Evolutionary conservation across 768 basidiomycete species (phyloP), one percentile per base, ranked within the genome.

Genomic region (Lentinus brumalis): DNA sequence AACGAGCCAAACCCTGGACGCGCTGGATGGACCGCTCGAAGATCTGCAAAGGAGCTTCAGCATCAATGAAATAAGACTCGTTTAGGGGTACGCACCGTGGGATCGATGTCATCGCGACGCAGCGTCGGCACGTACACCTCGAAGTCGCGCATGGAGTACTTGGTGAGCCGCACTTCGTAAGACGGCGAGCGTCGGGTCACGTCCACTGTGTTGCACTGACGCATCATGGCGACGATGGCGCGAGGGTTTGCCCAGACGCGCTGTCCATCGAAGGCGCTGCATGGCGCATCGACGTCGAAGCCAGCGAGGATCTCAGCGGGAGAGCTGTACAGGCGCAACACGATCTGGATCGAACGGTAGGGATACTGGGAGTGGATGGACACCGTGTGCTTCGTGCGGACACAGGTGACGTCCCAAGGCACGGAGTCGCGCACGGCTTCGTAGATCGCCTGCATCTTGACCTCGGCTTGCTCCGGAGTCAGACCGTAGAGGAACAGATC

Each of bases 311-410:
- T 78, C 67, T 88, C 86, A 0, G 85, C 85, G 16, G 86, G 86
- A 39, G 85, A 86, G 14, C 71, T 75, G 65, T 87, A 88, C 1
- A 88, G 75, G 18, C 86, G 81, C n/a, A 87, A 74, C 5, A 87
- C 81, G 57, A 88, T 85, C 68, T 87, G 86, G 35, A 88, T 78
- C n/a, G 80, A 79, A 29, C 86, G 83, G 62, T 86, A 87, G 0
- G 86, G 86, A 68, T 86, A 87, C 81, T 54, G 61, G 80, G 85
- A 85, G 67, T 87, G 82, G 64, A 87, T 86, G 14, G 86, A 86
- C 45, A 86, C 76, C 0, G 85, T 84, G 63, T 88, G 84, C 71
- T 84, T 87, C 58, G 85, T 85, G 42, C 86, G 80, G 57, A 88
- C 81, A 53, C 85, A 86, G 31, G 85, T 86, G 15, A 85, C 83